phyloP scores from a whole-genome alignment of 1,139 yeast genomes.

The Hanseniaspora gamundiae region DNA sequence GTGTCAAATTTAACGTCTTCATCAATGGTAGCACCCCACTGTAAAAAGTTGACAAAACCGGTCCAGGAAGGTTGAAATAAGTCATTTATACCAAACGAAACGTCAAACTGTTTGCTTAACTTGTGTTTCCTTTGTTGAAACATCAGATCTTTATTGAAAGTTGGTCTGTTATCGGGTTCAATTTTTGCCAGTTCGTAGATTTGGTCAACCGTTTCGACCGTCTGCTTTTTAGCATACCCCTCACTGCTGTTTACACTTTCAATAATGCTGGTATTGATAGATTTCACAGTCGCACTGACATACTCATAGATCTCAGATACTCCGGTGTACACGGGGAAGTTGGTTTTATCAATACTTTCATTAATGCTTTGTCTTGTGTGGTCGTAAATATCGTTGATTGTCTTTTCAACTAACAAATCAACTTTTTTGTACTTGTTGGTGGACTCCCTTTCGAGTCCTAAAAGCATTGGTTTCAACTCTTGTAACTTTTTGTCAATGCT shows the following conservation, averaged over 20 bases:
- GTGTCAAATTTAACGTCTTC: slow-evolving; percentile 4
- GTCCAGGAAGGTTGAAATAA: slow-evolving; percentile 67
- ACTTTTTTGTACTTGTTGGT: slow-evolving; percentile 37
- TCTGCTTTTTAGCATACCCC: slow-evolving; percentile 47
- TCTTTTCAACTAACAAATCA: slow-evolving; percentile 48
- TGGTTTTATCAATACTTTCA: slow-evolving; percentile 48
- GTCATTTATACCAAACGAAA: slow-evolving; percentile 52
- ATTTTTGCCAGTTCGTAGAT: slow-evolving; percentile 54
- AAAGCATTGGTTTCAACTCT: slow-evolving; percentile 53
- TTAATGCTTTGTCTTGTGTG: slow-evolving; percentile 44
- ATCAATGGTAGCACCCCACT: slow-evolving; percentile 16
- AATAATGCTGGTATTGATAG: slow-evolving; percentile 51
- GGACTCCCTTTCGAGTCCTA: slow-evolving; percentile 40
- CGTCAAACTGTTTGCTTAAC: slow-evolving; percentile 41
- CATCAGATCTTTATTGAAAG: slow-evolving; percentile 73
- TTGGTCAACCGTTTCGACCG: slow-evolving; percentile 46
- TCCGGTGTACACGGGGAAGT: slow-evolving; percentile 49
- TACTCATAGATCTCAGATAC: slow-evolving; percentile 56
- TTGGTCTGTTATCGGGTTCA: slow-evolving; percentile 47
- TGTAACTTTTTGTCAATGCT: slow-evolving; percentile 37
- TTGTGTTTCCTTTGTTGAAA: slow-evolving; percentile 63
- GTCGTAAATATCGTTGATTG: slow-evolving; percentile 49
- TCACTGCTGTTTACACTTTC: slow-evolving; percentile 59
- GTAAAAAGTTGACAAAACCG: slow-evolving; percentile 31
- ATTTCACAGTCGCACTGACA: slow-evolving; percentile 56